Evolutionary conservation across 2,329 filamentous ascomycete genomes (phyloP).

Genomic region (Colletotrichum kahawae): DNA sequence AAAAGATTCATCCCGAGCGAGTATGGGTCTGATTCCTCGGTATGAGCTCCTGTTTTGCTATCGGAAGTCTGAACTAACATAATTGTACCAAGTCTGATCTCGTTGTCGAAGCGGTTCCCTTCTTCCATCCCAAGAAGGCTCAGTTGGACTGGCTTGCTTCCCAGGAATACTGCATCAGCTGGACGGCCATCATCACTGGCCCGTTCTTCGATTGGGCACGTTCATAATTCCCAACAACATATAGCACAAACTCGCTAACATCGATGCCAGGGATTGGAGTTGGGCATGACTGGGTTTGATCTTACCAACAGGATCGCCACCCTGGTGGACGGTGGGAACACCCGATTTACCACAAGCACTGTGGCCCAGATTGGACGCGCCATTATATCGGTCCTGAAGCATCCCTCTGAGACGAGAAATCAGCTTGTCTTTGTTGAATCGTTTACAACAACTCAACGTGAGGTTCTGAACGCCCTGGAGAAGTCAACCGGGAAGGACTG

Average conservation of each 20-base stretch:
- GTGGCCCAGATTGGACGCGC: conserved; percentile 17
- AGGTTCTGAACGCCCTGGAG: conserved; percentile 40
- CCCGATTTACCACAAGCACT: conserved; percentile 18
- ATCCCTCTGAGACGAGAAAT: conserved; percentile 21
- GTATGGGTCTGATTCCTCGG: conserved; percentile 48
- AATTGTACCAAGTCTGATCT: background rate
- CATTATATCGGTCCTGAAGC: conserved; percentile 14
- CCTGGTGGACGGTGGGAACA: conserved; percentile 21
- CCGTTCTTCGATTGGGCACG: conserved; percentile 56
- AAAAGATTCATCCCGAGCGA: conserved; percentile 58
- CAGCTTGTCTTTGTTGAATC: conserved; percentile 35
- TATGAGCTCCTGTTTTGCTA: background rate
- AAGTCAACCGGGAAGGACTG: background rate
- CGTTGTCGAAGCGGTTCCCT: background rate
- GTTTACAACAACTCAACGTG: conserved; percentile 52
- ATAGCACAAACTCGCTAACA: background rate
- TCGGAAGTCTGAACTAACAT: background rate
- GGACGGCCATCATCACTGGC: conserved; percentile 56
- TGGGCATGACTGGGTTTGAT: conserved; percentile 51
- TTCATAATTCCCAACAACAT: background rate
- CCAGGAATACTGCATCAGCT: conserved; percentile 45
- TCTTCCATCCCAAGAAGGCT: background rate
- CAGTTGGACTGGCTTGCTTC: conserved; percentile 27
- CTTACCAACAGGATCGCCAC: conserved; percentile 39
- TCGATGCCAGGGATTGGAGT: background rate